Evolutionary conservation across 2,329 filamentous ascomycete species (phyloP).

Genomic region (Rutstroemia sydowiana): DNA sequence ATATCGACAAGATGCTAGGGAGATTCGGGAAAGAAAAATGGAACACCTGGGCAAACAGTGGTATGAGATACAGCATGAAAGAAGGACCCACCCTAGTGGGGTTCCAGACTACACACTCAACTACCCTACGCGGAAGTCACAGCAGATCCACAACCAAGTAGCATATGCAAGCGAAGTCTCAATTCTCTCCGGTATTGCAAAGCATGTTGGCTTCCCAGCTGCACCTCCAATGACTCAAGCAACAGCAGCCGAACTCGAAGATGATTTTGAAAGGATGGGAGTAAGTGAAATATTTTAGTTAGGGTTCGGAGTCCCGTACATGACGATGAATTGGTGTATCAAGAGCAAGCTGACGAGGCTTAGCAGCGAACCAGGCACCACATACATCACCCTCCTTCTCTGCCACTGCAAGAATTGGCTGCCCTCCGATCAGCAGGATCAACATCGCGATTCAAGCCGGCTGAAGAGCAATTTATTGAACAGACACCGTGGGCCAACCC

Average conservation of each 20-base stretch:
- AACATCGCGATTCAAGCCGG: constrained; percentile 42
- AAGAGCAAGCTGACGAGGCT: constrained; percentile 15
- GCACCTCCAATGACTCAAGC: constrained; percentile 78
- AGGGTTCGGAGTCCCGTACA: neutral
- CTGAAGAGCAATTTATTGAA: constrained; percentile 80
- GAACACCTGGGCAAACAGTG: constrained; percentile 80
- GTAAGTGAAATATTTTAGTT: constrained; percentile 46
- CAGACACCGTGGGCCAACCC: constrained; percentile 91
- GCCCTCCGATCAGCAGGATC: constrained; percentile 27
- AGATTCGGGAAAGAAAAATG: constrained; percentile 72
- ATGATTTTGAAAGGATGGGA: constrained; percentile 83
- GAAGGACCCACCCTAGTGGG: constrained; percentile 69
- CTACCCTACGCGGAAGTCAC: constrained; percentile 68
- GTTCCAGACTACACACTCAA: constrained; percentile 75
- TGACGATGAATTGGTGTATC: neutral
- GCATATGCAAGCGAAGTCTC: constrained; percentile 95
- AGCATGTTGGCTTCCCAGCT: constrained; percentile 92
- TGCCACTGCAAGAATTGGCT: constrained; percentile 29
- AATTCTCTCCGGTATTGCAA: constrained; percentile 80
- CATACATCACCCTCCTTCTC: constrained; percentile 17
- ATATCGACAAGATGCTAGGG: constrained; percentile 79
- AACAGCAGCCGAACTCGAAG: constrained; percentile 66
- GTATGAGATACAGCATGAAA: constrained; percentile 86
- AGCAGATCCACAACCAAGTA: constrained; percentile 76
- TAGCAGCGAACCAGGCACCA: constrained; percentile 25